phyloP scores from a whole-genome alignment of 306 rosid genomes.

The Urtica urens region DNA sequence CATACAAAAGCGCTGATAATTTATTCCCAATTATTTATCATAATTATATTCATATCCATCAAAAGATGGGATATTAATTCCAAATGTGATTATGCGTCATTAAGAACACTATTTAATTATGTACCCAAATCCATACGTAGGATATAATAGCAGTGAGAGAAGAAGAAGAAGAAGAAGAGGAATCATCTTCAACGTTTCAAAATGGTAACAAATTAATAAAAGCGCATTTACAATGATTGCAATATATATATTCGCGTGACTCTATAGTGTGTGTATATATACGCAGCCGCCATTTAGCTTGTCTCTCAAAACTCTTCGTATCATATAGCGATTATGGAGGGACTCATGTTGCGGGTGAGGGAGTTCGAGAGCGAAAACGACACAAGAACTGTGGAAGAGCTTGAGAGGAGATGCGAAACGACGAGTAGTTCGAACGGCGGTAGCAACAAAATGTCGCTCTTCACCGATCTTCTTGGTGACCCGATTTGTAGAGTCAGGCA shows the following conservation, averaged over 20 bases:
- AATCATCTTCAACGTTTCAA: not conserved
- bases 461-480: slow-evolving; percentile 68
- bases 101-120: not conserved
- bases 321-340: too few relatives aligned
- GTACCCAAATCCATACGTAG: not conserved
- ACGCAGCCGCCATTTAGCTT: not conserved
- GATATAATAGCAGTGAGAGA: not conserved
- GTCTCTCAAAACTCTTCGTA: too few relatives aligned
- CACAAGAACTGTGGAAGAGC: slow-evolving; percentile 39
- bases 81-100: not conserved
- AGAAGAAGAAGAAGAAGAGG: too few relatives aligned
- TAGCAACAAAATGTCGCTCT: slow-evolving; percentile 56
- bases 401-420: slow-evolving; percentile 49
- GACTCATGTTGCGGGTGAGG: slow-evolving; percentile 26
- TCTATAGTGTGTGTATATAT: not conserved
- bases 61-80: not conserved
- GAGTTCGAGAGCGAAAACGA: slow-evolving; percentile 31
- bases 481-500: slow-evolving; percentile 82
- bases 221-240: not conserved
- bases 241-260: not conserved
- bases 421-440: slow-evolving; percentile 42
- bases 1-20: not conserved
- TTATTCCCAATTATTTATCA: not conserved
- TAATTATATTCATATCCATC: not conserved
- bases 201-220: not conserved